phyloP scores from a whole-genome alignment of 768 basidiomycete genomes.

The Naganishia antarctica region DNA sequence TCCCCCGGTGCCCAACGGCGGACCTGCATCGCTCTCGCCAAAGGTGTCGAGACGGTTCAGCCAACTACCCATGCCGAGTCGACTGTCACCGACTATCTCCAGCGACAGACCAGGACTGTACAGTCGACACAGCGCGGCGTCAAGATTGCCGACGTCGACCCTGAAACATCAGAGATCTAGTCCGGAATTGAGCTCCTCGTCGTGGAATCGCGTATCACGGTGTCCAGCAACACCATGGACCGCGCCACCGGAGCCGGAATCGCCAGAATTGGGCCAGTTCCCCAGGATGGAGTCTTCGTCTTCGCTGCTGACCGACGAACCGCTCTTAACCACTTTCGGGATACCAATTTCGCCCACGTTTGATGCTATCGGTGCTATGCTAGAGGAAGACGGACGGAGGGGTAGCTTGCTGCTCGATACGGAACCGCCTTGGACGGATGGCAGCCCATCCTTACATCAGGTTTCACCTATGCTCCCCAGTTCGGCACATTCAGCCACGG shows the following conservation, averaged over 20 bases:
- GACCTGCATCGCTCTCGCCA: not conserved
- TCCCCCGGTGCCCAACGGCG: not conserved
- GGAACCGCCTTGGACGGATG: slow-evolving; percentile 15
- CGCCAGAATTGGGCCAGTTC: slow-evolving; percentile 2
- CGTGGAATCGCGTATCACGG: not conserved
- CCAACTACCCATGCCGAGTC: not conserved
- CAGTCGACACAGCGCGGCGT: slow-evolving; percentile 15
- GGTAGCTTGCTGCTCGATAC: not conserved
- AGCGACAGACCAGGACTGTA: not conserved
- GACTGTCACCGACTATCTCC: not conserved
- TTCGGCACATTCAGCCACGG: not conserved
- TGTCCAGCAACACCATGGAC: not conserved
- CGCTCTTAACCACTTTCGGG: not conserved
- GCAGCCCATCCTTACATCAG: not conserved
- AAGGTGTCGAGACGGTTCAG: slow-evolving; percentile 5
- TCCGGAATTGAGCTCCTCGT: slow-evolving; percentile 1
- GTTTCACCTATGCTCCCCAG: not conserved
- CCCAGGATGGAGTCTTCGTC: not conserved
- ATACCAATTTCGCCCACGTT: slow-evolving; percentile 10
- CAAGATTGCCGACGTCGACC: slow-evolving; percentile 6
- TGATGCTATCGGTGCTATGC: slow-evolving; percentile 11
- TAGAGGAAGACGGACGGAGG: not conserved
- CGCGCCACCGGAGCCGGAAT: not conserved
- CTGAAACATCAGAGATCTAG: slow-evolving; percentile 9
- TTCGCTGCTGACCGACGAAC: not conserved